phyloP scores from a whole-genome alignment of 129 eudicot species.

The Helianthus annuus region HanXRQr2.0-SUNRISE NC_035439.2:3839945-3840444 shows the following conservation, averaged over 20 bases:
- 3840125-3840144: background rate
- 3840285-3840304: background rate
- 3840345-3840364: background rate
- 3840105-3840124: background rate
- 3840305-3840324: background rate
- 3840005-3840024: conserved; percentile 42
- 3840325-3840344: background rate
- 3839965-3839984: conserved; percentile 50
- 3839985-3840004: conserved; percentile 46
- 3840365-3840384: background rate
- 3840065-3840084: background rate
- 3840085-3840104: too few species aligned
- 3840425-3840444: background rate
- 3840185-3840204: conserved; percentile 69
- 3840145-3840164: conserved; percentile 54
- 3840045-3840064: background rate
- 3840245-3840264: too few species aligned
- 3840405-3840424: background rate
- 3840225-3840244: too few species aligned
- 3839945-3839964: conserved; percentile 52
- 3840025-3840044: conserved; percentile 32
- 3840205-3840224: conserved; percentile 53
- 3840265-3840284: too few species aligned
- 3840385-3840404: background rate
- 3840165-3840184: conserved; percentile 61